phyloP scores from a whole-genome alignment of 129 eudicot genomes.

The Artemisia tridentata region DNA sequence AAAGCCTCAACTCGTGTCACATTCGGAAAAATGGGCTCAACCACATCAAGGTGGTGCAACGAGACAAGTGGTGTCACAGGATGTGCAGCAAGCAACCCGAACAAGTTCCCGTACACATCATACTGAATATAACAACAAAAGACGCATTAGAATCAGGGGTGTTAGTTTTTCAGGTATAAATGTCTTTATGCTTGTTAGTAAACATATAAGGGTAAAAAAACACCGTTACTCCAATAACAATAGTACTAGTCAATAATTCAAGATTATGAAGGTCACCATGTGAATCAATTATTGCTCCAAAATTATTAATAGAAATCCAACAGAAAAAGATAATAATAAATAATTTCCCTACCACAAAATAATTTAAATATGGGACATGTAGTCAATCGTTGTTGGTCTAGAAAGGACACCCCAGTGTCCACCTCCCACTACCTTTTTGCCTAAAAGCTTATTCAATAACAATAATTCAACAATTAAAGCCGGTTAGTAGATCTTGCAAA shows the following conservation, averaged over 20 bases:
- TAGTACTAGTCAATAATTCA: constrained; percentile 26
- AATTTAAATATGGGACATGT: constrained; percentile 18
- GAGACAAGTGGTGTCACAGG: constrained; percentile 87
- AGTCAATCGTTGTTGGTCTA: constrained; percentile 23
- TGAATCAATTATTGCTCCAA: constrained; percentile 29
- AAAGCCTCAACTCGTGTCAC: constrained; percentile 83
- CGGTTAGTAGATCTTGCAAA: constrained; percentile 13
- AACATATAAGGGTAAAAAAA: constrained; percentile 23
- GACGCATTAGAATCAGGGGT: neutral
- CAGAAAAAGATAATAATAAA: constrained; percentile 4
- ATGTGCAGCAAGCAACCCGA: constrained; percentile 90
- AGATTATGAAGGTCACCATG: constrained; percentile 19
- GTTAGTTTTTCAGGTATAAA: too few relatives aligned
- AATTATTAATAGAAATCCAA: constrained; percentile 11
- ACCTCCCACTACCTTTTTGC: constrained; percentile 1
- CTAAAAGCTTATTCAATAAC: constrained; percentile 19
- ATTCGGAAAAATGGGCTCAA: constrained; percentile 90
- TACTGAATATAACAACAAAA: constrained; percentile 46
- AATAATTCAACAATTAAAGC: neutral
- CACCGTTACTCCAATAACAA: constrained; percentile 20
- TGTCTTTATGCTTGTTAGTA: neutral
- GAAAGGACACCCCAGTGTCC: neutral
- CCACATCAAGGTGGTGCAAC: constrained; percentile 89
- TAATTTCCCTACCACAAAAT: constrained; percentile 26
- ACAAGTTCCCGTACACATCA: constrained; percentile 92